Evolutionary conservation across 805 yeast genomes (phyloP), one percentile per base, ranked within the genome.

Genomic region (Yarrowia bubula): DNA sequence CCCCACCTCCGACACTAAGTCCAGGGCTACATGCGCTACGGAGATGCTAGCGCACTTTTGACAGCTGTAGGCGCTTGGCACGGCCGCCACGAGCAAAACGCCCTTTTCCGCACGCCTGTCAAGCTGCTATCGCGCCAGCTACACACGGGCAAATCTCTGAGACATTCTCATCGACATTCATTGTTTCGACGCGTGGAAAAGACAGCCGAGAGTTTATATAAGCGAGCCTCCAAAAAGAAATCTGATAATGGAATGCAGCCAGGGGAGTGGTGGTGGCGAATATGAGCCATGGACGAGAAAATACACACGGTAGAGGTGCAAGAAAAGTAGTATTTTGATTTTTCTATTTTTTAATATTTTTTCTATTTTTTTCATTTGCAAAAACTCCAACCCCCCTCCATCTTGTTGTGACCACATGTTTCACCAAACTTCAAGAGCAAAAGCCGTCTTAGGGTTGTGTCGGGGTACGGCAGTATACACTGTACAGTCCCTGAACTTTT

Each of bases 381-480:
- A 15, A 41, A 35, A 35, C 28, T 22, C 28, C 4, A 22, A 22
- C 28, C 28, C 48, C 32, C 32, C 48, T 22, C 48, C 3, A 42
- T 18, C 46, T 42, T 22, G 10, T 1, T 22, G 28, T 22, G 28
- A 22, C 28, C 28, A 22, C 28, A 22, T 22, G 28, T 22, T 22
- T 22, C 28, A 22, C 28, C 28, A 6, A 3, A 44, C 50, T 48
- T 48, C 53, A 48, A 48, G 53, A 48, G 53, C 53, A 48, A 48
- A 48, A 48, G 53, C 53, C 53, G 53, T 48, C n/a, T 48, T 48
- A 48, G 53, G 53, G 53, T 48, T 48, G 53, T 48, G 53, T 48
- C 39, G 39, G 53, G 11, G 39, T 48, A 11, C 48, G 33, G 48
- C 10, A 35, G 28, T 22, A 22, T 22, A 22, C 28, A 22, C 4